Conservation (phyloP, 192 early-diverging fungal genomes). For the Coemansia sp. region DNA sequence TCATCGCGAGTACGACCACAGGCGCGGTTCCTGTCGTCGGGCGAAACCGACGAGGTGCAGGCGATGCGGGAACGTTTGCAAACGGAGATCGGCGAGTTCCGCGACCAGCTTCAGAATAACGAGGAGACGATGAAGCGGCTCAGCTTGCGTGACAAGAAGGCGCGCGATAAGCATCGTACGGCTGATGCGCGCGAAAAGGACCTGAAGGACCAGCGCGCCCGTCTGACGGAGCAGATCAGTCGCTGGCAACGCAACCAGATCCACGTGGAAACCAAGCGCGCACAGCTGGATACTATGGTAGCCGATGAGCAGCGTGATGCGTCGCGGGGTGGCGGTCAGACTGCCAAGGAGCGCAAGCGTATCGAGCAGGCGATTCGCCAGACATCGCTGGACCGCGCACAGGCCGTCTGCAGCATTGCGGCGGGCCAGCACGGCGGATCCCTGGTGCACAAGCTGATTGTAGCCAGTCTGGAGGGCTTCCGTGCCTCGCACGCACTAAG, state of each 20-base stretch:
- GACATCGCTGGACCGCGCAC: constrained; percentile 24
- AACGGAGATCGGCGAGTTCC: constrained; percentile 25
- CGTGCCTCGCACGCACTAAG: constrained; percentile 8
- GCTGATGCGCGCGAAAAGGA: constrained; percentile 34
- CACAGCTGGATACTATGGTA: constrained; percentile 24
- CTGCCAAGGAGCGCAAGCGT: constrained; percentile 8
- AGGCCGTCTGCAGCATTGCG: constrained; percentile 10
- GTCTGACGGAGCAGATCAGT: constrained; percentile 4
- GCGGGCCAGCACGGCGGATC: background rate
- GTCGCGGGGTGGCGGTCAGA: background rate
- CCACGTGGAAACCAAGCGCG: constrained; percentile 25
- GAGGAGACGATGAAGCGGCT: constrained; percentile 36
- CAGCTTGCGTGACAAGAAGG: constrained; percentile 19
- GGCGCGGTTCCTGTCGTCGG: constrained; percentile 29
- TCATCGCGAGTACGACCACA: constrained; percentile 20
- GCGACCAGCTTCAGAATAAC: constrained; percentile 22
- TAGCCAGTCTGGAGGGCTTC: constrained; percentile 16
- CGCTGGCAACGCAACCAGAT: constrained; percentile 27
- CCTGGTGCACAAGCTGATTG: constrained; percentile 11
- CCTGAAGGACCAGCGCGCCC: constrained; percentile 19
- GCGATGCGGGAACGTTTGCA: constrained; percentile 24
- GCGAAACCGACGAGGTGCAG: constrained; percentile 41
- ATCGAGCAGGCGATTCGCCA: constrained; percentile 12
- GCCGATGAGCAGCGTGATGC: constrained; percentile 21
- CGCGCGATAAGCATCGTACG: constrained; percentile 28